Percentiles rank a stretch among this genome's conserved stretches.
Evolutionary conservation across 805 yeast genomes (phyloP).

Genomic region (Wickerhamomyces queroliae): DNA sequence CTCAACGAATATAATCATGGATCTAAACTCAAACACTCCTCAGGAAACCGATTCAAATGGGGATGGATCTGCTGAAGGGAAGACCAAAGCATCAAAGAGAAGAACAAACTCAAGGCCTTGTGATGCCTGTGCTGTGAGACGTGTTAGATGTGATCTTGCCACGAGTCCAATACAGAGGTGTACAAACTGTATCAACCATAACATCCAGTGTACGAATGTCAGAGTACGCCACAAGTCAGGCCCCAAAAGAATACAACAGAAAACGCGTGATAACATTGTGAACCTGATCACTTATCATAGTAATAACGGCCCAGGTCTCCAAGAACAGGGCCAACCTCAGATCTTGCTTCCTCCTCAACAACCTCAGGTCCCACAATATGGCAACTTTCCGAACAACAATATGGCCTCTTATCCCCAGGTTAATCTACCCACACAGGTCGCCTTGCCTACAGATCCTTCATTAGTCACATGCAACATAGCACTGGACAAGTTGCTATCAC

Average conservation of each 20-base stretch:
- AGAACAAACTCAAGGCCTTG: conserved; percentile 15
- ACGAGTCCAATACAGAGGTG: conserved; percentile 10
- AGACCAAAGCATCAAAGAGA: neutral
- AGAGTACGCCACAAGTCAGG: conserved; percentile 20
- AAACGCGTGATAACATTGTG: conserved; percentile 15
- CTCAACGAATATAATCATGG: too few species aligned
- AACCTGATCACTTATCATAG: conserved; percentile 3
- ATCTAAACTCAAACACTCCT: too few species aligned
- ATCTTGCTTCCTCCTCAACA: neutral
- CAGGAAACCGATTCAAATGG: neutral
- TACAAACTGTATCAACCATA: conserved; percentile 18
- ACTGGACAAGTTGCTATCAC: conserved; percentile 16
- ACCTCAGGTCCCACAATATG: neutral
- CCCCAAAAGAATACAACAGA: conserved; percentile 18
- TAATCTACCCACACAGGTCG: neutral
- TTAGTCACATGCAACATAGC: conserved; percentile 3
- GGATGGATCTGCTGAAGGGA: neutral
- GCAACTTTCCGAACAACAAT: neutral
- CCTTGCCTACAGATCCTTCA: neutral
- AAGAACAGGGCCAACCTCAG: neutral
- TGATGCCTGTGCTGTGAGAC: conserved; percentile 22
- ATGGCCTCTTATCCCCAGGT: neutral
- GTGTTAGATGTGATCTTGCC: conserved; percentile 19
- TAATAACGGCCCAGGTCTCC: neutral
- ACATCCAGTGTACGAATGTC: conserved; percentile 17